Evolutionary conservation across 306 rosid genomes (phyloP), one percentile per base, ranked within the genome.

Genomic region (Cucurbita moschata): DNA sequence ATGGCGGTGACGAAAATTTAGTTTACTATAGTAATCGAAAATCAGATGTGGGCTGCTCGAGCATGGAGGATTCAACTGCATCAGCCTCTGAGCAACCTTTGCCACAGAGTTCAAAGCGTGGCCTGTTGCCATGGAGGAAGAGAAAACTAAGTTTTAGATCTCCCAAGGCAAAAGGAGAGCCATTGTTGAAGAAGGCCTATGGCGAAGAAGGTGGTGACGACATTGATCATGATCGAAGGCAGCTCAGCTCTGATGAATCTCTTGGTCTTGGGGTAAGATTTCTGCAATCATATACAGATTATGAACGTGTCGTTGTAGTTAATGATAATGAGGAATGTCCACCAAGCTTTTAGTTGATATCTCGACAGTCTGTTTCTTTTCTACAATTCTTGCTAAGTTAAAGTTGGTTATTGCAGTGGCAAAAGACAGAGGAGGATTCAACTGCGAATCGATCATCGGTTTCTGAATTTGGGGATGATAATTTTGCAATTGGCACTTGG

Each of bases 151-250:
- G 92, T 79, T 95, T 95, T 86, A 89, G 97, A 77, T 91, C 99
- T 73, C 99, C 97, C 40, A 91, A 95, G 76, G 86, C 96, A 52
- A 91, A 95, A 78, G 99, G 99, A 68, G 99, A 95, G 78, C 99
- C 99, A 0, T 80, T 95, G 85, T 63, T 91, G 37, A 95, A 95
- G 90, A 91, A 90, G 82, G 97, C 87, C 12, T 88, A 95, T 37
- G 99, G 91, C n/a, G 99, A 95, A 71, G 99, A 89, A 88, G 99
- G 99, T n/a, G 97, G 99, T 19, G 99, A 95, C 78, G 99, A 95
- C 80, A 95, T 95, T 53, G 99, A 95, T 83, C 91, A 86, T 81
- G 99, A 95, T 80, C 92, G 99, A 2, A 82, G 99, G 37, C 99
- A 89, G 74, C 96, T 95, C 21, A 95, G 99, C 85, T 95, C 99